A percentile compares a stretch with the other conserved stretches of the same genome.
Conservation (phyloP, 1,139 yeast species). For the Lodderomyces oxycetoniae region DNA sequence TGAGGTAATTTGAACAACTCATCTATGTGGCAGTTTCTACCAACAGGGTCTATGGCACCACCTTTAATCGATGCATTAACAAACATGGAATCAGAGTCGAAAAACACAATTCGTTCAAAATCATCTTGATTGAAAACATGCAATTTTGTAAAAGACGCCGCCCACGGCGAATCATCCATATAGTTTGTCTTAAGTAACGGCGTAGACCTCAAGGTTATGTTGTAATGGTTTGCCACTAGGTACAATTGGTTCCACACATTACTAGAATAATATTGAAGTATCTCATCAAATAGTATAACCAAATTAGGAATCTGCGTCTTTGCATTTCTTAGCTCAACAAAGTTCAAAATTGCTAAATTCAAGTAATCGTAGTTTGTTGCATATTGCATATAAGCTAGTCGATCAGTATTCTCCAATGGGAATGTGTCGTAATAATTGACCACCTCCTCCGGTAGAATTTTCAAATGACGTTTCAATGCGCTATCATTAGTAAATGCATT, state of each 20-base stretch:
- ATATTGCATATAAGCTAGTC: conserved; percentile 33
- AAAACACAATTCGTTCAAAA: conserved; percentile 35
- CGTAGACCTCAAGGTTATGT: conserved; percentile 22
- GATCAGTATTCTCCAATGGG: conserved; percentile 10
- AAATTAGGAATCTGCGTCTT: conserved; percentile 22
- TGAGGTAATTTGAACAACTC: conserved; percentile 30
- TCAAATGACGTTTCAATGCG: conserved; percentile 16
- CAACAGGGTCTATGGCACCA: conserved; percentile 9
- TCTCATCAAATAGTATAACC: conserved; percentile 24
- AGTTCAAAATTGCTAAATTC: conserved; percentile 31
- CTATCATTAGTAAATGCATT: conserved; percentile 13
- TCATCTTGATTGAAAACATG: conserved; percentile 47
- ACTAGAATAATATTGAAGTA: conserved; percentile 15
- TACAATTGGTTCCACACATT: conserved; percentile 14
- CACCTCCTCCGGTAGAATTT: conserved; percentile 23
- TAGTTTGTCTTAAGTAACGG: conserved; percentile 14
- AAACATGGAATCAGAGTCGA: conserved; percentile 44
- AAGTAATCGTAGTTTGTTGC: conserved; percentile 33
- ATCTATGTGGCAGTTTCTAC: conserved; percentile 21
- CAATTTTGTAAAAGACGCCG: conserved; percentile 51
- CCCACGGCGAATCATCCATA: conserved; percentile 36
- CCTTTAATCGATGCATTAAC: conserved; percentile 11
- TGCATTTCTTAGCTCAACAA: conserved; percentile 20
- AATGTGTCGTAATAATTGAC: conserved; percentile 15
- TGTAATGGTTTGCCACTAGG: conserved; percentile 13